Evolutionary conservation across 148 eudicot genomes (phyloP).

Genomic region (Nyssa sinensis): DNA sequence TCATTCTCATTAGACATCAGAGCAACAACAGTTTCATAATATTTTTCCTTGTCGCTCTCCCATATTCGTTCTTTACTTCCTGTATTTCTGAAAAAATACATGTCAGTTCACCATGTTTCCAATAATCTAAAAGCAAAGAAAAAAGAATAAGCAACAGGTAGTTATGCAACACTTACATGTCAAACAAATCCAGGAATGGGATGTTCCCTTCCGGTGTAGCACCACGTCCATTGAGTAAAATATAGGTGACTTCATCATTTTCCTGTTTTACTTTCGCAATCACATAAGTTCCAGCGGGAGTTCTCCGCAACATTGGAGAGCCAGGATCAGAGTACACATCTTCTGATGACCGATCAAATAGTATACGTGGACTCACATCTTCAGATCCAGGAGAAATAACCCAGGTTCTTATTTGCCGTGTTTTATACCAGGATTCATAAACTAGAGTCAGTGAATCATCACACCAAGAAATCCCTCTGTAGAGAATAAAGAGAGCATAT

Average conservation of each 20-base stretch:
- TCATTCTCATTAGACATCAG: slow-evolving; percentile 79
- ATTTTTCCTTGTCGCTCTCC: slow-evolving; percentile 96
- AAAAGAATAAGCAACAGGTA: not conserved
- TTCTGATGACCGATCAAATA: slow-evolving; percentile 92
- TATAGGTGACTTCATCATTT: slow-evolving; percentile 60
- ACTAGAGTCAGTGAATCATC: slow-evolving; percentile 93
- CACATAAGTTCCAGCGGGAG: slow-evolving; percentile 67
- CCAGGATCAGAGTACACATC: slow-evolving; percentile 99
- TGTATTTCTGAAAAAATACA: slow-evolving; percentile 54
- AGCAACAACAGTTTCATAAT: slow-evolving; percentile 82
- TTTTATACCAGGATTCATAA: slow-evolving; percentile 93
- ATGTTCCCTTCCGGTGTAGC: slow-evolving; percentile 91
- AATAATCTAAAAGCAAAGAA: not conserved
- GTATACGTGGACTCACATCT: slow-evolving; percentile 62
- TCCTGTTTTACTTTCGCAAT: slow-evolving; percentile 79
- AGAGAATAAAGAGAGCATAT: slow-evolving; percentile 5
- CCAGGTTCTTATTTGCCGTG: slow-evolving; percentile 83
- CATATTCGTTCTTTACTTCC: slow-evolving; percentile 91
- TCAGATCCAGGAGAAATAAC: slow-evolving; percentile 76
- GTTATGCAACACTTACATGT: slow-evolving; percentile 59
- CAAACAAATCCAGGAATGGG: slow-evolving; percentile 89
- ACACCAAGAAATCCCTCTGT: slow-evolving; percentile 93
- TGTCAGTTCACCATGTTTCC: slow-evolving; percentile 23
- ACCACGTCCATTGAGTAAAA: slow-evolving; percentile 84
- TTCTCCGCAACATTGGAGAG: slow-evolving; percentile 93